A percentile compares a stretch with the other conserved stretches of the same genome.
Conservation (phyloP, 495 filamentous ascomycete genomes). For the Peziza echinospora region DNA sequence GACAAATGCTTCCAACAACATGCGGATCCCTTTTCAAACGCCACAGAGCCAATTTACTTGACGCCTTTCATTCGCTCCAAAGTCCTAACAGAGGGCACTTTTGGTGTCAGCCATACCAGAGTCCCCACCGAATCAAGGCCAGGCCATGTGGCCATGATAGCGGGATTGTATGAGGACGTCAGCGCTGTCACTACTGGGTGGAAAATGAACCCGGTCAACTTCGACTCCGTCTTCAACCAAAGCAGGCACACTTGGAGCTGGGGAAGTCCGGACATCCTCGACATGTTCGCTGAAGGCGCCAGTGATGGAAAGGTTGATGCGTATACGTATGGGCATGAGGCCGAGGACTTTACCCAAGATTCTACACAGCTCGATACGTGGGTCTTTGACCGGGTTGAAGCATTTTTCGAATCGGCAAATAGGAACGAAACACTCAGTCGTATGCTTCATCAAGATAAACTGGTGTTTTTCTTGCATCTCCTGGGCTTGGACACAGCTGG, state of each 20-base stretch:
- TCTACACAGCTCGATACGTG: constrained; percentile 66
- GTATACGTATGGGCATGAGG: constrained; percentile 58
- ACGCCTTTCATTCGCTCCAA: constrained; percentile 87
- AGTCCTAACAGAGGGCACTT: constrained; percentile 78
- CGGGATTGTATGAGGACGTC: constrained; percentile 94
- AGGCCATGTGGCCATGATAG: constrained; percentile 93
- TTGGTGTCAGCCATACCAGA: constrained; percentile 93
- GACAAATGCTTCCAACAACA: constrained; percentile 96
- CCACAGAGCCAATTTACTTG: constrained; percentile 39
- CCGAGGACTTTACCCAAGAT: constrained; percentile 75
- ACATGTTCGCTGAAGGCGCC: constrained; percentile 91
- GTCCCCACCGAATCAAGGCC: constrained; percentile 95
- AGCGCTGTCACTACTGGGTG: constrained; percentile 93
- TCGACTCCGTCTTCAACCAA: constrained; percentile 95
- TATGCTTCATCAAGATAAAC: constrained; percentile 56
- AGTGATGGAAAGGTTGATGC: constrained; percentile 59
- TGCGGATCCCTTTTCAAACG: constrained; percentile 56
- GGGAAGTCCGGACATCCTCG: constrained; percentile 94
- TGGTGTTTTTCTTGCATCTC: constrained; percentile 92
- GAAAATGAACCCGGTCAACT: constrained; percentile 97
- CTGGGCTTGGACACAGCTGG: constrained; percentile 90
- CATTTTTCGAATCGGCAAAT: constrained; percentile 58
- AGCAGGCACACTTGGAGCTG: constrained; percentile 96
- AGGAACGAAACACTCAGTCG: constrained; percentile 54
- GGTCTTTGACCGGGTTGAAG: constrained; percentile 88